These are phyloP conservation scores for Mycocentrospora acerina DNA, from an alignment of 2,329 filamentous ascomycete genomes.

Conservation along the genomic window DNA sequence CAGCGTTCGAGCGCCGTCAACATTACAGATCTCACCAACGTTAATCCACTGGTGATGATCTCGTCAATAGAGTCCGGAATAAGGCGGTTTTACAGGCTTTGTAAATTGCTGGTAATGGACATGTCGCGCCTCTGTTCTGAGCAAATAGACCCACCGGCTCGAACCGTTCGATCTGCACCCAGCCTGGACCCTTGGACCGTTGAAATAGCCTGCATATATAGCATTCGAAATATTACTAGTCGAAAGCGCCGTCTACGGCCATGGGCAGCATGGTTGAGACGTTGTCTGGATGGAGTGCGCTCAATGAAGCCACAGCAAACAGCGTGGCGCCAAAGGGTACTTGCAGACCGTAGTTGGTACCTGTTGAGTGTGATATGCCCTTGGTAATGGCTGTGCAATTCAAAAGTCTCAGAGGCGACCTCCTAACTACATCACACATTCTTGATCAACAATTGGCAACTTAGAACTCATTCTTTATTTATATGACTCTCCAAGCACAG, in stretches of 20 bases:
- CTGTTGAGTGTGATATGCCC: no score
- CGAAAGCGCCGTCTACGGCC: not conserved
- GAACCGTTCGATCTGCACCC: conserved; percentile 6
- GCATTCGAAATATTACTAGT: conserved; percentile 7
- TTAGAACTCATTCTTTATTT: no score
- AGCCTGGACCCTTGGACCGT: conserved; percentile 5
- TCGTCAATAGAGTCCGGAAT: not conserved
- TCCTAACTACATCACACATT: no score
- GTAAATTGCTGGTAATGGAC: not conserved
- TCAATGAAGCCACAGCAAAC: no score
- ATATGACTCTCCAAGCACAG: conserved; percentile 1
- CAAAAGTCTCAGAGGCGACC: no score
- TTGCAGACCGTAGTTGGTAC: conserved; percentile 7
- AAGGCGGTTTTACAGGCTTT: not conserved
- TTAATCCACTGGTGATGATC: conserved; percentile 12
- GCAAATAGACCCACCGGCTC: not conserved
- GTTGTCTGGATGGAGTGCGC: no score
- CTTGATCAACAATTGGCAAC: no score
- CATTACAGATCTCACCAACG: conserved; percentile 18
- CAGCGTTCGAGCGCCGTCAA: conserved; percentile 1
- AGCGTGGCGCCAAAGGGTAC: no score
- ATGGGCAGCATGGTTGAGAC: no score
- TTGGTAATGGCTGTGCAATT: no score
- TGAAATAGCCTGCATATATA: conserved; percentile 4
- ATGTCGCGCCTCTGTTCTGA: not conserved